Evolutionary conservation across 192 early-diverging fungal genomes (phyloP), one percentile per base, ranked within the genome.

Genomic region (Podila clonocystis): DNA sequence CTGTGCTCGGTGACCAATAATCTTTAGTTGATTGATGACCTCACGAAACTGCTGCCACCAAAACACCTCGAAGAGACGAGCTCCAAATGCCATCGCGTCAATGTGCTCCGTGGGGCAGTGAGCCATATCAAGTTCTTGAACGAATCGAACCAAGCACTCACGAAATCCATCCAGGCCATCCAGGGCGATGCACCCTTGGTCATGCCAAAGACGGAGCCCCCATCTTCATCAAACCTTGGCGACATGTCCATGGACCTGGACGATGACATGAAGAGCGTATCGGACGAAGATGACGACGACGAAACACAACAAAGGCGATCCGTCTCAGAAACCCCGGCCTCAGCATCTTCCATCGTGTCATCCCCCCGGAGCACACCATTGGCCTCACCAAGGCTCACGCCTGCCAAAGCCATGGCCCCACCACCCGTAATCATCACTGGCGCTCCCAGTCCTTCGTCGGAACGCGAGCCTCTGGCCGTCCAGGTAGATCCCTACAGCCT

Each of bases 351-450:
- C 9, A 5, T 24, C 29, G n/a, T 50, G 9, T 28, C 50, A 9
- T 62, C 75, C 24, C 49, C 65, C 22, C 62, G 59, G 11, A 59
- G 30, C 57, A 58, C 72, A 22, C 57, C 58, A 6, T 19, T 65
- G 17, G 9, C 69, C 28, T 63, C 69, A 36, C 65, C 48, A 52
- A 77, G 55, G 49, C 30, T 33, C 59, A 61, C 59, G 4, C 59
- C 59, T 61, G 5, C 59, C 29, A 30, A 33, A 33, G 15, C 30
- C 29, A 62, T 71, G 68, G 36, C n/a, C 4, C 75, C 75, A 20
- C 75, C 75, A 12, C 75, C 75, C 24, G 75, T 78, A 48, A 78
- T 78, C 59, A 48, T 78, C 59, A 78, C 75, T n/a, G 58, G 70
- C 33, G 75, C 75, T 19, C 75, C 74, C 17, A 65, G 62, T 61